These are phyloP conservation scores for Erodium chrysanthum DNA, from an alignment of 441 rosid genomes.

Conservation along the genomic window DNA sequence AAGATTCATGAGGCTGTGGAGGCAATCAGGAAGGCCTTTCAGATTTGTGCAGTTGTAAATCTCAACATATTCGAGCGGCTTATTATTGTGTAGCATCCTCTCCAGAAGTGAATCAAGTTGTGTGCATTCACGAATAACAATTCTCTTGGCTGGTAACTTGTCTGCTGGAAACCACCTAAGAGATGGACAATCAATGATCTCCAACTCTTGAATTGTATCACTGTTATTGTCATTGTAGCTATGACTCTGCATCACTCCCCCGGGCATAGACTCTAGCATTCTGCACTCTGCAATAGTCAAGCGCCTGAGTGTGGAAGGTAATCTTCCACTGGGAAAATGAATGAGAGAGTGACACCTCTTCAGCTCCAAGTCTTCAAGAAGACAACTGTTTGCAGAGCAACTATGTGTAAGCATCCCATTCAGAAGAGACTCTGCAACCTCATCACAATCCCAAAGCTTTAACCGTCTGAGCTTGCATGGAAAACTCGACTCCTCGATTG, in stretches of 20 bases:
- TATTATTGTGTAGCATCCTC: background rate
- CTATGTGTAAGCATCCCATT: background rate
- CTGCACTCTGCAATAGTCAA: slow-evolving; percentile 2
- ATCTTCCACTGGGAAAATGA: background rate
- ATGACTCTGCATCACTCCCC: background rate
- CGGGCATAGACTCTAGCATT: slow-evolving; percentile 3
- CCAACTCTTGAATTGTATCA: slow-evolving; percentile 5
- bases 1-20: background rate
- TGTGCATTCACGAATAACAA: slow-evolving; percentile 15
- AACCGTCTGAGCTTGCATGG: slow-evolving; percentile 1
- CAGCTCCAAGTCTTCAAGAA: slow-evolving; percentile 4
- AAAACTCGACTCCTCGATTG: background rate
- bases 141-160: background rate
- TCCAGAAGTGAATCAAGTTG: slow-evolving; percentile 19
- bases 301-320: slow-evolving; percentile 4
- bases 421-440: slow-evolving; percentile 4
- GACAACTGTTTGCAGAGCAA: background rate
- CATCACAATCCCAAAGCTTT: slow-evolving; percentile 10
- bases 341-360: slow-evolving; percentile 7
- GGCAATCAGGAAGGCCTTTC: slow-evolving; percentile 3
- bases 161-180: background rate
- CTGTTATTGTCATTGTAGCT: background rate
- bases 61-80: slow-evolving; percentile 1
- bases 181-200: slow-evolving; percentile 5
- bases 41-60: background rate